Conservation (phyloP, 2,329 filamentous ascomycete genomes). For the Colletotrichum cereale region DNA sequence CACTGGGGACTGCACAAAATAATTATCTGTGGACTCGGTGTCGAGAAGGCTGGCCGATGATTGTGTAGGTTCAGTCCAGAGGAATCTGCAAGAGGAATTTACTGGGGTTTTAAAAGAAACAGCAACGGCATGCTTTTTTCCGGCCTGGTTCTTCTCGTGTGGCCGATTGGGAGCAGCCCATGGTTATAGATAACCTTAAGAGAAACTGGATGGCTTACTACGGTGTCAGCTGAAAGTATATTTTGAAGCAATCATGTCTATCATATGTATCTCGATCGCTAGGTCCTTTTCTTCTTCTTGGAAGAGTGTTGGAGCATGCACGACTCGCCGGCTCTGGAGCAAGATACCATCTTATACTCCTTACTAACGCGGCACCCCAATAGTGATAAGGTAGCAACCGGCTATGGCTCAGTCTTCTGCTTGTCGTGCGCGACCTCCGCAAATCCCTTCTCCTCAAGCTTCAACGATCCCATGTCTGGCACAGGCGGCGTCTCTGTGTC, state of each 20-base stretch:
- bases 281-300: not conserved
- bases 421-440: conserved; percentile 54
- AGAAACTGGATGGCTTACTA: too few relatives aligned
- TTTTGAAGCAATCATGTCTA: not conserved
- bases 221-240: not conserved
- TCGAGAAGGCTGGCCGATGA: not conserved
- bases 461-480: conserved; percentile 60
- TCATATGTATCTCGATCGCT: too few relatives aligned
- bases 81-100: not conserved
- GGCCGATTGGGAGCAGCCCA: not conserved
- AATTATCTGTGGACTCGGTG: not conserved
- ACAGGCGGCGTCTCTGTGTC: conserved; percentile 62
- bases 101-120: not conserved
- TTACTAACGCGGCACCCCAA: not conserved
- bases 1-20: not conserved
- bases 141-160: not conserved
- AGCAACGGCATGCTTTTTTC: not conserved
- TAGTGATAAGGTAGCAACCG: too few relatives aligned
- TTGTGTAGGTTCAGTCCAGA: not conserved
- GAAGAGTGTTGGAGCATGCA: too few relatives aligned
- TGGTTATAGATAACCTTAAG: not conserved
- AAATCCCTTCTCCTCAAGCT: conserved; percentile 69
- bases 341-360: not conserved
- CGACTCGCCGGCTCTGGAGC: not conserved
- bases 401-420: not conserved